A percentile compares a stretch with the other conserved stretches of the same genome.
These are phyloP conservation scores for Candida quercuum DNA, from an alignment of 805 yeast genomes.

Conservation along the genomic window DNA sequence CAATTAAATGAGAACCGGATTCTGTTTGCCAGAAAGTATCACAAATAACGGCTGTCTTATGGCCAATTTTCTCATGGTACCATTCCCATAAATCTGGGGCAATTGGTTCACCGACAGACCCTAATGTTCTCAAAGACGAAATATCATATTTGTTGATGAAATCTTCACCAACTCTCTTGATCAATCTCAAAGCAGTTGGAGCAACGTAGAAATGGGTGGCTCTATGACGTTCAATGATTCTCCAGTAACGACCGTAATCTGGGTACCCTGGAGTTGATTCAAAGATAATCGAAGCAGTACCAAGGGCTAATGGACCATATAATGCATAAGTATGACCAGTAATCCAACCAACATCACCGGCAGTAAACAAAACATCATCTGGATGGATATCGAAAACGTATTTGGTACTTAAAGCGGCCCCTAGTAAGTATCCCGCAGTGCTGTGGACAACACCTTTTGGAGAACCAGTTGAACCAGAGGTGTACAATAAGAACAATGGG, in stretches of 20 bases:
- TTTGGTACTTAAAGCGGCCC: constrained; percentile 68
- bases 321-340: constrained; percentile 84
- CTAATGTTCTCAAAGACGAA: constrained; percentile 60
- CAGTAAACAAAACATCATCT: constrained; percentile 73
- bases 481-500: constrained; percentile 73
- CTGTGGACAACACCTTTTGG: constrained; percentile 85
- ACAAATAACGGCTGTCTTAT: constrained; percentile 80
- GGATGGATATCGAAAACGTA: constrained; percentile 73
- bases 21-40: constrained; percentile 99
- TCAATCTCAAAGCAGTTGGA: constrained; percentile 74
- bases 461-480: constrained; percentile 85
- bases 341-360: constrained; percentile 91
- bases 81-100: constrained; percentile 86
- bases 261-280: constrained; percentile 91
- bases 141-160: constrained; percentile 59
- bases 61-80: constrained; percentile 83
- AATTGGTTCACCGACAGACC: constrained; percentile 85
- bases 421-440: constrained; percentile 74
- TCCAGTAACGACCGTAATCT: constrained; percentile 74
- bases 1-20: constrained; percentile 91
- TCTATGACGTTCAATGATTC: constrained; percentile 62
- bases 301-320: constrained; percentile 73
- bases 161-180: constrained; percentile 68
- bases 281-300: constrained; percentile 74
- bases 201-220: constrained; percentile 82